Base-by-base conservation (phyloP, 176 grass and related monocot species). In the Panicum miliaceum region DNA sequence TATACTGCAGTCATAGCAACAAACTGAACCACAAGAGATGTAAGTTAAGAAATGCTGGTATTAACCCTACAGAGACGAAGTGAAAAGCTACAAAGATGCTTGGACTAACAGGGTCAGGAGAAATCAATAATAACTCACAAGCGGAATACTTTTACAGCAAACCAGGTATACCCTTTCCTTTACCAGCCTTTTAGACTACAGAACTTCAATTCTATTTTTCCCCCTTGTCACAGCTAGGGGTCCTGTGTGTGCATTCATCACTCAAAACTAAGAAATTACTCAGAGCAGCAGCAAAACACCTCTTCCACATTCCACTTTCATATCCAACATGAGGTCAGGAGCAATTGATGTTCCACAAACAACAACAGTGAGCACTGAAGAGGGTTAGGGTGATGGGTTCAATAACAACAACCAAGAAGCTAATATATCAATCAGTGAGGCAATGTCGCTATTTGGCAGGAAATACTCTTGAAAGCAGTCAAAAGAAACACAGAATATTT, bases 121-220 rank as follows among this genome's bases (percentile, higher is more conserved):
- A 40, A 23, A 43, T 34, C 34, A 37, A 40, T 38, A 76, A 40
- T 40, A 36, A 65, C 16, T 20, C 26, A 65, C 26, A 13, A 23
- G 10, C 42, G 40, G 38, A 25, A 3, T 79, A 50, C 41, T 6
- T 48, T 41, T 47, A 64, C 16, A 78, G 4, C 14, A 64, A 78
- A 63, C 76, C 7, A 78, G 58, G 23, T 64, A 79, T 48, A 48
- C 16, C 16, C 25, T 68, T 68, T 68, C 65, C 66, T 68, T 68
- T 68, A 12, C 19, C 66, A 68, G 37, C 37, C 66, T 42, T 42
- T 7, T 41, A 68, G 37, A 42, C 66, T 70, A 43, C 12, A 70
- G n/a, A 40, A 37, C 35, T 67, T 64, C 61, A 64, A 12, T 15
- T 64, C 61, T 64, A 64, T 63, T 68, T 41, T 40, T 13, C 6